A percentile compares a stretch with the other conserved stretches of the same genome.
These are phyloP conservation scores for Aspergillus pseudotamarii DNA, from an alignment of 2,329 filamentous ascomycete species.

Conservation along the genomic window DNA sequence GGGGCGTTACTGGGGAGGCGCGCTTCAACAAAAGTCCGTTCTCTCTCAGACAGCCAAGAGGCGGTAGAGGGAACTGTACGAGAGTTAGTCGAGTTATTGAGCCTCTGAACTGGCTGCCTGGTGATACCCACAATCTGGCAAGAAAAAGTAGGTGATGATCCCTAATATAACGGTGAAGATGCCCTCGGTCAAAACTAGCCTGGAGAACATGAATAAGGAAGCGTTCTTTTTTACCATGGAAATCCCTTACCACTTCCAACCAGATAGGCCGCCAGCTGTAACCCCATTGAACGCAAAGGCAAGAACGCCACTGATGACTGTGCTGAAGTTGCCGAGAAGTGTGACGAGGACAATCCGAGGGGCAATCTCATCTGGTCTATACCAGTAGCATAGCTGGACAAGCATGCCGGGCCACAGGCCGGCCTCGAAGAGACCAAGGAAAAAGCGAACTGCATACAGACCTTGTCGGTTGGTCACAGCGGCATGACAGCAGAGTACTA, in stretches of 20 bases:
- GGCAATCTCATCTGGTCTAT: constrained; percentile 9
- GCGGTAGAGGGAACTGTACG: background rate
- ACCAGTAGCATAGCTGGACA: constrained; percentile 13
- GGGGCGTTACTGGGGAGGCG: constrained; percentile 6
- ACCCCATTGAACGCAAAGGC: constrained; percentile 11
- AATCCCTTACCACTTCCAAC: constrained; percentile 11
- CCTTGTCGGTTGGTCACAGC: constrained; percentile 9
- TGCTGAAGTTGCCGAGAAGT: constrained; percentile 2
- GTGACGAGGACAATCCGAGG: constrained; percentile 3
- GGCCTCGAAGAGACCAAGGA: constrained; percentile 12
- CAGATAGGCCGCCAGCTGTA: background rate
- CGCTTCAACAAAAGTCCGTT: constrained; percentile 3
- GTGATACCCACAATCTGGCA: background rate
- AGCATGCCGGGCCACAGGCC: constrained; percentile 11
- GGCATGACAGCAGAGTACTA: constrained; percentile 9
- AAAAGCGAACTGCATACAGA: constrained; percentile 11
- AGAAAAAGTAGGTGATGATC: background rate
- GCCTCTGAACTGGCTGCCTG: background rate
- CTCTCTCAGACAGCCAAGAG: constrained; percentile 5
- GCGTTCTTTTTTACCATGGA: background rate
- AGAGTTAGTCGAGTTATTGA: background rate
- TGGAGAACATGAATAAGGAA: background rate
- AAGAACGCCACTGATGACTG: constrained; percentile 10
- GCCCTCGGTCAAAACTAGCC: constrained; percentile 2
- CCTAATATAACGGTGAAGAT: background rate